Percentiles rank a stretch among this genome's conserved stretches.
Evolutionary conservation across 1,284 basidiomycete species (phyloP).

Genomic region (Microbotryum saponariae): DNA sequence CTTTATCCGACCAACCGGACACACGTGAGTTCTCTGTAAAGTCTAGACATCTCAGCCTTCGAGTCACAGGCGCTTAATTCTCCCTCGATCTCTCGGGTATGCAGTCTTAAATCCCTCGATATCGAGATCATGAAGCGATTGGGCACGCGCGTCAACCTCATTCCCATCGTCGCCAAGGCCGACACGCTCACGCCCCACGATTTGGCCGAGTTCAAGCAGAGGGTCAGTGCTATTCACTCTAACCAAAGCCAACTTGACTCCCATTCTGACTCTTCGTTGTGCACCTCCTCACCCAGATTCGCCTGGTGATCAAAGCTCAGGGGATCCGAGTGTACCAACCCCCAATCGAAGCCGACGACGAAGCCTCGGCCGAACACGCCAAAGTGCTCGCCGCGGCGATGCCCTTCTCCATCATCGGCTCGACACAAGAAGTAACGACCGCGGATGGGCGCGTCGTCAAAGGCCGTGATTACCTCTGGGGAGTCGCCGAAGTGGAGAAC

Average conservation of each 20-base stretch:
- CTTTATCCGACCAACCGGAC: constrained; percentile 93
- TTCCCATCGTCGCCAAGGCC: constrained; percentile 95
- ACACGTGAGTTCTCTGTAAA: constrained; percentile 60
- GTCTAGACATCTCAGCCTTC: not conserved
- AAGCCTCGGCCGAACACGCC: constrained; percentile 78
- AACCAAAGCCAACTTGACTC: not conserved
- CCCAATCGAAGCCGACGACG: constrained; percentile 85
- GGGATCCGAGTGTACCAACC: constrained; percentile 92
- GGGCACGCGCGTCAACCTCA: constrained; percentile 89
- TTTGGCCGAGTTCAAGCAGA: constrained; percentile 83
- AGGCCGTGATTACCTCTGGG: constrained; percentile 99
- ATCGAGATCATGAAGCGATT: constrained; percentile 99
- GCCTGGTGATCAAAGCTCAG: constrained; percentile 82
- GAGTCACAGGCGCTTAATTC: not conserved
- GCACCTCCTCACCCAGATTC: constrained; percentile 52
- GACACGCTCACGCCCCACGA: constrained; percentile 94
- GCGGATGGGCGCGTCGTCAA: constrained; percentile 87
- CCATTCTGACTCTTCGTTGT: constrained; percentile 11
- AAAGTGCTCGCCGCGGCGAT: constrained; percentile 76
- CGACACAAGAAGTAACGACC: constrained; percentile 87
- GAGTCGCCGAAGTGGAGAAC: constrained; percentile 99
- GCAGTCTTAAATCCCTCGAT: constrained; percentile 88
- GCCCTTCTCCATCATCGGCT: constrained; percentile 98
- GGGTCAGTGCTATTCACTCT: constrained; percentile 50
- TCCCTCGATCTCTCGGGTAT: not conserved